These are phyloP conservation scores for Alternaria postmessia DNA, from an alignment of 2,329 filamentous ascomycete species.

Conservation along the genomic window DNA sequence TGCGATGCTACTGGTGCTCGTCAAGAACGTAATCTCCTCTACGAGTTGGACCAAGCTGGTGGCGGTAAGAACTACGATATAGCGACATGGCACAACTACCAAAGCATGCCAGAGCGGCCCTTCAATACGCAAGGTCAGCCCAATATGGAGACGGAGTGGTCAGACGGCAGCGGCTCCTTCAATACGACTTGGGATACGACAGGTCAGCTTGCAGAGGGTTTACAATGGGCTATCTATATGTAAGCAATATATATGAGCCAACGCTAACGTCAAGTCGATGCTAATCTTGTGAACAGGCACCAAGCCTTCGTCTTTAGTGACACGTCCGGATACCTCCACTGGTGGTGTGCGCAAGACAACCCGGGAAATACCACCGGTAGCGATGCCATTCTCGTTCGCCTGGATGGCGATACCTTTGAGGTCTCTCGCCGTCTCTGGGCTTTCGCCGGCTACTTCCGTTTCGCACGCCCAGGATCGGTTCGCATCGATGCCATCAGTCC, in stretches of 20 bases:
- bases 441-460: conserved; percentile 48
- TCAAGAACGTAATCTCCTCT: conserved; percentile 10
- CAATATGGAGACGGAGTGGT: conserved; percentile 62
- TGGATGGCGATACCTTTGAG: conserved; percentile 37
- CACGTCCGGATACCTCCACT: conserved; percentile 61
- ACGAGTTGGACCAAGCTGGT: conserved; percentile 43
- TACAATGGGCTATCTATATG: too few relatives aligned
- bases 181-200: conserved; percentile 55
- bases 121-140: conserved; percentile 51
- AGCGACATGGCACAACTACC: conserved; percentile 53
- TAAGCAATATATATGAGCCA: too few relatives aligned
- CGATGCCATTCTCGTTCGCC: conserved; percentile 26
- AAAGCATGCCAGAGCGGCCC: conserved; percentile 49
- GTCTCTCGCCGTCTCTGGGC: conserved; percentile 49
- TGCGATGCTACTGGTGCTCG: conserved; percentile 52
- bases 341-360: conserved; percentile 53
- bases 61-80: conserved; percentile 49
- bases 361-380: conserved; percentile 32
- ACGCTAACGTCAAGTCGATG: too few relatives aligned
- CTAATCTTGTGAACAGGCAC: too few relatives aligned
- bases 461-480: conserved; percentile 47
- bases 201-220: conserved; percentile 32
- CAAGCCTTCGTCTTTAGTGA: conserved; percentile 13
- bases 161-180: conserved; percentile 51
- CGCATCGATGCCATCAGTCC: conserved; percentile 37